phyloP scores from a whole-genome alignment of 805 yeast species.

The Clavispora vitiphila region DNA sequence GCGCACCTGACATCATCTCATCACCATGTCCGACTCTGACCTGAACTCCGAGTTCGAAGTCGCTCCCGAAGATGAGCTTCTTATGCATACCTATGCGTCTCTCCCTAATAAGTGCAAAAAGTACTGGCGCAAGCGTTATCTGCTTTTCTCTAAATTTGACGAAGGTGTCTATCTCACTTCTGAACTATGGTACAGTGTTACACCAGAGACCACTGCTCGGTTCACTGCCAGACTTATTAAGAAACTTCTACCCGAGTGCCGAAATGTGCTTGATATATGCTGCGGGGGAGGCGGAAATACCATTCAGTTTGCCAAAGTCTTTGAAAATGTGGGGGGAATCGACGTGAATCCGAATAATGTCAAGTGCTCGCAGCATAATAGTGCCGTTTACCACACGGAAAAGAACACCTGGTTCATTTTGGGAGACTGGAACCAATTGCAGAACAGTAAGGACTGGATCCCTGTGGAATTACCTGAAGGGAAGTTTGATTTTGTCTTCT shows the following conservation, averaged over 20 bases:
- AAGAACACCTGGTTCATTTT: slow-evolving; percentile 45
- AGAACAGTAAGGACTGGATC: slow-evolving; percentile 25
- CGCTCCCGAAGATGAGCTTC: slow-evolving; percentile 21
- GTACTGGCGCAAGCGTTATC: slow-evolving; percentile 60
- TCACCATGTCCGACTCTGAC: slow-evolving; percentile 2
- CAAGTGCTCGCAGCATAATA: slow-evolving; percentile 63
- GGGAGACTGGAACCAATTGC: slow-evolving; percentile 46
- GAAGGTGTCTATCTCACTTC: slow-evolving; percentile 63
- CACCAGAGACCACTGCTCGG: slow-evolving; percentile 71
- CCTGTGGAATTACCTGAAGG: slow-evolving; percentile 20
- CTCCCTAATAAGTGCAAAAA: slow-evolving; percentile 41
- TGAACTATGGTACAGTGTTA: slow-evolving; percentile 83
- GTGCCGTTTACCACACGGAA: slow-evolving; percentile 54
- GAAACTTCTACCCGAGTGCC: slow-evolving; percentile 47
- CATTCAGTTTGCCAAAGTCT: slow-evolving; percentile 63
- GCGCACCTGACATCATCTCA: background rate
- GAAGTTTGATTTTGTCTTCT: slow-evolving; percentile 52
- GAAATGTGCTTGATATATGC: slow-evolving; percentile 58
- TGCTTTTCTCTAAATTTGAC: slow-evolving; percentile 58
- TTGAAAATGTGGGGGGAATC: slow-evolving; percentile 54
- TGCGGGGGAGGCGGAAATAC: slow-evolving; percentile 89
- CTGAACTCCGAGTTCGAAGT: slow-evolving; percentile 9
- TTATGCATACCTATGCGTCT: slow-evolving; percentile 34
- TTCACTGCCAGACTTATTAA: slow-evolving; percentile 51
- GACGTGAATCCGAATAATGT: slow-evolving; percentile 59